Conservation (phyloP, 2,329 filamentous ascomycete genomes). For the Calonectria pauciramosa region DNA sequence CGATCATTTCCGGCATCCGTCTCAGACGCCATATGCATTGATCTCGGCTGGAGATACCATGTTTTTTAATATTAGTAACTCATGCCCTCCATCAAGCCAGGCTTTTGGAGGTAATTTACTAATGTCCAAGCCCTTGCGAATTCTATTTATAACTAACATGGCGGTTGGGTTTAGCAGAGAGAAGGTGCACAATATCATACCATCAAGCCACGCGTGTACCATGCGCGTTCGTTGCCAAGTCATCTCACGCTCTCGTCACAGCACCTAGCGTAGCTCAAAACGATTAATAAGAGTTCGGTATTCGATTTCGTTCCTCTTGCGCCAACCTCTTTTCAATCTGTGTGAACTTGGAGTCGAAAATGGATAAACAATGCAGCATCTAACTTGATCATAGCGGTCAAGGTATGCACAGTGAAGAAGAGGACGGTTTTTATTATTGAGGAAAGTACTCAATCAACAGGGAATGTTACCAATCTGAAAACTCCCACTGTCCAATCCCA, state of each 20-base stretch:
- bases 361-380: too few species aligned
- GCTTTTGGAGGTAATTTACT: not conserved
- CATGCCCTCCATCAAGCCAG: not conserved
- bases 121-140: not conserved
- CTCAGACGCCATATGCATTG: not conserved
- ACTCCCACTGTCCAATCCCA: not conserved
- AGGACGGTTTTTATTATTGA: not conserved
- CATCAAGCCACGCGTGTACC: not conserved
- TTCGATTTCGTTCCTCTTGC: too few species aligned
- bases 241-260: not conserved
- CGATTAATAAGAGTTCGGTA: too few species aligned
- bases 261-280: too few species aligned
- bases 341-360: too few species aligned
- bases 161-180: too few species aligned
- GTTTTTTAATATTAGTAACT: not conserved
- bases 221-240: not conserved
- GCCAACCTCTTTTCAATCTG: too few species aligned
- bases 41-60: not conserved
- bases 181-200: not conserved
- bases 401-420: not conserved
- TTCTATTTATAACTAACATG: not conserved
- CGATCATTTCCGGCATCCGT: not conserved
- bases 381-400: not conserved
- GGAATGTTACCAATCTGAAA: not conserved
- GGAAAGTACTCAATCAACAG: not conserved